Conservation (phyloP, 768 basidiomycete species). For the Leccinum boreale region DNA sequence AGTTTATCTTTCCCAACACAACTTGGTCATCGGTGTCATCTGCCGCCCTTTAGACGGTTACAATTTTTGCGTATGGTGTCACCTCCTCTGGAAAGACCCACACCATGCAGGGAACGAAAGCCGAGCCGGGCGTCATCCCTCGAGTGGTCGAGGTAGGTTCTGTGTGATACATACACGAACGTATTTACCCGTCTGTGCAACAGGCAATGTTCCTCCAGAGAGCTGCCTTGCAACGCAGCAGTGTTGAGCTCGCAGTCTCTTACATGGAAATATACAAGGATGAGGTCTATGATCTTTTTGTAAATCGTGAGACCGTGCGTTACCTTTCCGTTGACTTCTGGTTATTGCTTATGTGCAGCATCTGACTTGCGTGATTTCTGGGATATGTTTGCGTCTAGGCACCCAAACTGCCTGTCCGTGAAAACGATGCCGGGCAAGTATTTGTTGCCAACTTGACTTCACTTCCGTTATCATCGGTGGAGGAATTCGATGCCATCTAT, state of each 20-base stretch:
- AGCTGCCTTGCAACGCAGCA: constrained; percentile 35
- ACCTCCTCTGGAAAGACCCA: constrained; percentile 91
- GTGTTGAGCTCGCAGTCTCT: constrained; percentile 53
- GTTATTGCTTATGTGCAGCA: background rate
- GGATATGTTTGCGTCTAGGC: constrained; percentile 31
- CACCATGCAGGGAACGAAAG: constrained; percentile 82
- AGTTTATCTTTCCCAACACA: constrained; percentile 22
- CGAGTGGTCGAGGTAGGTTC: constrained; percentile 64
- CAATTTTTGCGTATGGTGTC: constrained; percentile 88
- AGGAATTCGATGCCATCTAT: constrained; percentile 49
- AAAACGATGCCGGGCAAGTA: constrained; percentile 49
- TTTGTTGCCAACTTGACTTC: constrained; percentile 51
- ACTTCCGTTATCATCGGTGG: constrained; percentile 35
- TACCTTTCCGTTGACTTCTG: background rate
- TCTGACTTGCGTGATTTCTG: background rate
- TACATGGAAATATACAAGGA: constrained; percentile 94
- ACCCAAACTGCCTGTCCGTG: constrained; percentile 53
- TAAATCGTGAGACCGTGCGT: constrained; percentile 63
- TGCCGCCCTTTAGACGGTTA: constrained; percentile 56
- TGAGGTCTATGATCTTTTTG: constrained; percentile 85
- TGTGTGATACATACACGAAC: background rate
- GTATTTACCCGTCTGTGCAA: background rate
- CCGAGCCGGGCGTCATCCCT: constrained; percentile 83
- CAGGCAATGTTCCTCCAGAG: constrained; percentile 60
- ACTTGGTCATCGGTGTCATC: background rate